Conservation (phyloP, 2,329 filamentous ascomycete species). For the Cyphellophora europaea region DNA sequence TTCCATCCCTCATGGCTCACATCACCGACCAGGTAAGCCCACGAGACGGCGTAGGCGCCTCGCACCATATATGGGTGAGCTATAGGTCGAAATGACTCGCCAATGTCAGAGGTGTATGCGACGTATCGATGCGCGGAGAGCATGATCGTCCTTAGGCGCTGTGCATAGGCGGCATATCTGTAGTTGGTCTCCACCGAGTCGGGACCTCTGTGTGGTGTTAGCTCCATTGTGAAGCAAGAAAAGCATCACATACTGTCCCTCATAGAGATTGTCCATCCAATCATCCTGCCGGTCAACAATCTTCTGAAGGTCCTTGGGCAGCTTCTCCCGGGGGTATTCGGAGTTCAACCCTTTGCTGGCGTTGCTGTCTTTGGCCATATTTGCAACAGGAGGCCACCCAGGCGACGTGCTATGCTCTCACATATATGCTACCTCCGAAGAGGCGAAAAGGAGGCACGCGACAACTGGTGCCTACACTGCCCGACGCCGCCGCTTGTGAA, state of each 20-base stretch:
- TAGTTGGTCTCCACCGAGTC: constrained; percentile 78
- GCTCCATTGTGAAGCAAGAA: background rate
- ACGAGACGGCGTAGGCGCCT: constrained; percentile 80
- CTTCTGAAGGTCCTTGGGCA: constrained; percentile 47
- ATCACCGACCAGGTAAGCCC: constrained; percentile 86
- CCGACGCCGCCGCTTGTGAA: no score
- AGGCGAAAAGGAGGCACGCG: no score
- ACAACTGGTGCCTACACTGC: no score
- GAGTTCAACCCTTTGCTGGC: constrained; percentile 2
- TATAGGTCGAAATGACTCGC: constrained; percentile 88
- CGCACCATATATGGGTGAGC: constrained; percentile 77
- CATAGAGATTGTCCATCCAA: constrained; percentile 67
- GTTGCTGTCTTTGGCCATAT: constrained; percentile 13
- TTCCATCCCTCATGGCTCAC: constrained; percentile 93
- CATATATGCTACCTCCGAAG: no score
- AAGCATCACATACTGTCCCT: constrained; percentile 53
- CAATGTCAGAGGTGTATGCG: constrained; percentile 92
- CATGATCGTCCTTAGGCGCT: constrained; percentile 76
- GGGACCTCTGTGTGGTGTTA: constrained; percentile 43
- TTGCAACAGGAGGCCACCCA: no score
- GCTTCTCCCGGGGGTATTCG: constrained; percentile 36
- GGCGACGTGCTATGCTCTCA: no score
- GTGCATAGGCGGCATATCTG: constrained; percentile 88
- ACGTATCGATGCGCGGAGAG: constrained; percentile 89
- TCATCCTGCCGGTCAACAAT: constrained; percentile 56